phyloP scores from a whole-genome alignment of 2,329 filamentous ascomycete species.

The Neodidymelliopsis sp. region DNA sequence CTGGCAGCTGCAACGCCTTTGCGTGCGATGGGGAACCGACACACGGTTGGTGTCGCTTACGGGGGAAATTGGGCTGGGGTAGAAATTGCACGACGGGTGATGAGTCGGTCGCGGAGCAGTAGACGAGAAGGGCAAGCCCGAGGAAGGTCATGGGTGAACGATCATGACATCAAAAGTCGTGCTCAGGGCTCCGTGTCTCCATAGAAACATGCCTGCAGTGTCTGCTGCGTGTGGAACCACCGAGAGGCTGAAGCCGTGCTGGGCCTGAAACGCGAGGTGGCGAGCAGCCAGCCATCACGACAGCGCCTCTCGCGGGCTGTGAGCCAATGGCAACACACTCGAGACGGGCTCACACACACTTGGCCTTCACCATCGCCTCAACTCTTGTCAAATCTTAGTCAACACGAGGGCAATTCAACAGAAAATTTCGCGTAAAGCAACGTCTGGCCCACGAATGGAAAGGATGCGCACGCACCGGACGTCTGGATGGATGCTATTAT shows the following conservation, averaged over 20 bases:
- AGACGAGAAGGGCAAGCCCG: constrained; percentile 19
- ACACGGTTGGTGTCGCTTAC: constrained; percentile 8
- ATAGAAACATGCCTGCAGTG: constrained; percentile 20
- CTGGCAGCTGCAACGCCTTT: constrained; percentile 8
- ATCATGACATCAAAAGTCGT: constrained; percentile 19
- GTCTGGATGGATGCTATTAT: constrained; percentile 19
- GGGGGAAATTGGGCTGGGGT: constrained; percentile 14
- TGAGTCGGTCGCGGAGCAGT: constrained; percentile 9
- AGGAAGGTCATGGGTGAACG: constrained; percentile 3
- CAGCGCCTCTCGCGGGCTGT: not conserved
- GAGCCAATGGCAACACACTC: not conserved
- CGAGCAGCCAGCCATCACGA: constrained; percentile 9
- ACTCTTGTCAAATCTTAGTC: constrained; percentile 3
- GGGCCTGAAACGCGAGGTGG: constrained; percentile 14
- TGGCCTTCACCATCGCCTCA: constrained; percentile 11
- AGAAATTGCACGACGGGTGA: constrained; percentile 18
- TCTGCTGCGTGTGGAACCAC: constrained; percentile 15
- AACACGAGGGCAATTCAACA: constrained; percentile 17
- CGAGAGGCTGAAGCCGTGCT: constrained; percentile 6
- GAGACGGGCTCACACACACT: constrained; percentile 2
- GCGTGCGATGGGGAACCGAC: not conserved
- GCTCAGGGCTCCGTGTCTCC: constrained; percentile 17
- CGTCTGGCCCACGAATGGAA: constrained; percentile 16
- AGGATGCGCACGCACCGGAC: constrained; percentile 9
- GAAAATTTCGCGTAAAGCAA: constrained; percentile 9